These are phyloP conservation scores for Fraxinus xanthoxyloides DNA, from an alignment of 305 asterid species.

Conservation along the genomic window DNA sequence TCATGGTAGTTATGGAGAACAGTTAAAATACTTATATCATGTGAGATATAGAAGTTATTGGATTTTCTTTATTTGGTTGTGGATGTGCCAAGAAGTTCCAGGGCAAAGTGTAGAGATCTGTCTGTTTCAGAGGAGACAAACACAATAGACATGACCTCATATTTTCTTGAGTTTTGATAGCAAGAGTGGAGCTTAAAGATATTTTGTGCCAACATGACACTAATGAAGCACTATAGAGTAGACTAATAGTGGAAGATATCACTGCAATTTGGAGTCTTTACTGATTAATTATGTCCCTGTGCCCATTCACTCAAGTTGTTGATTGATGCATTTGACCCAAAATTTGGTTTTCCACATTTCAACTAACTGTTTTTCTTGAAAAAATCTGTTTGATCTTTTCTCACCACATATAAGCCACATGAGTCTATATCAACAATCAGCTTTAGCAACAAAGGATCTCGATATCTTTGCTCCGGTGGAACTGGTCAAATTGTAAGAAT, in stretches of 20 bases:
- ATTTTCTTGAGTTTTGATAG: background rate
- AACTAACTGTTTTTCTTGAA: background rate
- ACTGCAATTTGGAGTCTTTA: slow-evolving; percentile 2
- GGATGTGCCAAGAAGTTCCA: background rate
- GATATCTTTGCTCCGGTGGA: slow-evolving; percentile 96
- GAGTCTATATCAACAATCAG: slow-evolving; percentile 84
- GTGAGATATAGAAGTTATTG: background rate
- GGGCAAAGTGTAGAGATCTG: background rate
- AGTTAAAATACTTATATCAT: background rate
- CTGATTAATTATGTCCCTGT: background rate
- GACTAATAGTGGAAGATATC: slow-evolving; percentile 4
- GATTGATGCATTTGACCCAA: background rate
- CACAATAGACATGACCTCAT: background rate
- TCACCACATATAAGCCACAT: slow-evolving; percentile 38
- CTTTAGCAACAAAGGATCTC: slow-evolving; percentile 95
- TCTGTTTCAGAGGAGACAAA: background rate
- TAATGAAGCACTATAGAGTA: slow-evolving; percentile 10
- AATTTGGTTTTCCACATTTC: background rate
- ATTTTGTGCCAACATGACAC: slow-evolving; percentile 2
- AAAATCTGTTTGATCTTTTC: slow-evolving; percentile 14
- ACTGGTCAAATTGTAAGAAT: slow-evolving; percentile 88
- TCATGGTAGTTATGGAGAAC: background rate
- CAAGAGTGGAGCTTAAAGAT: background rate
- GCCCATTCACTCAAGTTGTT: background rate
- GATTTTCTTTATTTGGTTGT: background rate